A percentile compares a stretch with the other conserved stretches of the same genome.
Conservation (phyloP, 2,329 filamentous ascomycete genomes). For the Chaetomiaceae sp. region DNA sequence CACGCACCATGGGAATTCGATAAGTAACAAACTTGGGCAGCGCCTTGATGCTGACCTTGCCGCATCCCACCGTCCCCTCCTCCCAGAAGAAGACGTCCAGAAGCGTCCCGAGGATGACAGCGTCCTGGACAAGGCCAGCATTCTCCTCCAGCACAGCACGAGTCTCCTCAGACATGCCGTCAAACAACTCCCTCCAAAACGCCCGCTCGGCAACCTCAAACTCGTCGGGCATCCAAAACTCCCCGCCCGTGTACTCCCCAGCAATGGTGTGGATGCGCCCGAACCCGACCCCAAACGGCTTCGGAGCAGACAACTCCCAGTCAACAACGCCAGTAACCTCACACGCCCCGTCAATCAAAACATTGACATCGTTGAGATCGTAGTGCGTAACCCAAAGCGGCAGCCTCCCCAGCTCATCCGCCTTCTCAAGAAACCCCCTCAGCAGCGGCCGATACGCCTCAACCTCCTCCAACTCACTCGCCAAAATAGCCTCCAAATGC, state of each 20-base stretch:
- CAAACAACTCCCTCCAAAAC: slow-evolving; percentile 15
- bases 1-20: slow-evolving; percentile 23
- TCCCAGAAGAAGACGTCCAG: slow-evolving; percentile 27
- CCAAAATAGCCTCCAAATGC: slow-evolving; percentile 12
- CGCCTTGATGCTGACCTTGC: slow-evolving; percentile 23
- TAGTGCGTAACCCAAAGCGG: slow-evolving; percentile 16
- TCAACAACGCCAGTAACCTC: slow-evolving; percentile 12
- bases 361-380: slow-evolving; percentile 16
- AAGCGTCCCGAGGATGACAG: slow-evolving; percentile 29
- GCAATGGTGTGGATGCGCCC: slow-evolving; percentile 15
- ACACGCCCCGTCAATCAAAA: slow-evolving; percentile 10
- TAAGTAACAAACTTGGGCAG: slow-evolving; percentile 30
- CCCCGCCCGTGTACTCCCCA: slow-evolving; percentile 14
- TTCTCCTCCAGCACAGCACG: slow-evolving; percentile 30
- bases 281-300: slow-evolving; percentile 10
- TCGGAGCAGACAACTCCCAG: slow-evolving; percentile 9
- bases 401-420: slow-evolving; percentile 4
- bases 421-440: slow-evolving; percentile 4
- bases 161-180: slow-evolving; percentile 24
- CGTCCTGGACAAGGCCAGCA: slow-evolving; percentile 30
- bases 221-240: slow-evolving; percentile 17
- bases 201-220: slow-evolving; percentile 13
- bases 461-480: slow-evolving; percentile 6
- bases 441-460: slow-evolving; percentile 6
- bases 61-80: slow-evolving; percentile 24